Conservation (phyloP, 2,329 filamentous ascomycete species). For the Rutstroemia sydowiana region DNA sequence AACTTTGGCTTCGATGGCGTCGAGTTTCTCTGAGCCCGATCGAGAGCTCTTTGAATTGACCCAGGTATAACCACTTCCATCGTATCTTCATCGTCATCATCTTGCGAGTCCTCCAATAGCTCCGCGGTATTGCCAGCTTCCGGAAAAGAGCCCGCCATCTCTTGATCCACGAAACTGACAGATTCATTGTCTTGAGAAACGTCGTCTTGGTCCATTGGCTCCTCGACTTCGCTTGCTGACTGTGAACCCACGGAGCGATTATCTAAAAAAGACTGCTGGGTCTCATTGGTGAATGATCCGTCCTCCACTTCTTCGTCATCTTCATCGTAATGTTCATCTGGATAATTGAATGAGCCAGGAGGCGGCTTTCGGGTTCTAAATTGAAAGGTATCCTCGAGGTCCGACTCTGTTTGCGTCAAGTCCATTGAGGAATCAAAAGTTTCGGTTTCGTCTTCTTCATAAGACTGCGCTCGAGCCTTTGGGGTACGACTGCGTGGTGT, state of each 20-base stretch:
- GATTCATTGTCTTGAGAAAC: slow-evolving; percentile 67
- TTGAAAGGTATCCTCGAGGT: slow-evolving; percentile 31
- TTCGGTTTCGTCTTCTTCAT: slow-evolving; percentile 19
- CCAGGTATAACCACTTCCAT: slow-evolving; percentile 42
- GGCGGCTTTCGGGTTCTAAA: slow-evolving; percentile 37
- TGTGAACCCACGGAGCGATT: slow-evolving; percentile 79
- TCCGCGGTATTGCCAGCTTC: slow-evolving; percentile 70
- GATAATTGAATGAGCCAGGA: slow-evolving; percentile 74
- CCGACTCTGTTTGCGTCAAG: slow-evolving; percentile 27
- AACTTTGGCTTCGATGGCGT: slow-evolving; percentile 54
- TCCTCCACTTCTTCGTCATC: slow-evolving; percentile 46
- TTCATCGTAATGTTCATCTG: slow-evolving; percentile 46
- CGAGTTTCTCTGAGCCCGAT: slow-evolving; percentile 56
- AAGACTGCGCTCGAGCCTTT: slow-evolving; percentile 6
- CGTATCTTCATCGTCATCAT: slow-evolving; percentile 36
- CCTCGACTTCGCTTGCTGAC: slow-evolving; percentile 46
- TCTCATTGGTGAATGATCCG: slow-evolving; percentile 31
- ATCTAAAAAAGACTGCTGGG: slow-evolving; percentile 81
- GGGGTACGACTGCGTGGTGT: slow-evolving; percentile 32
- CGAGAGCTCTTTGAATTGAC: slow-evolving; percentile 54
- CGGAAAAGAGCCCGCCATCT: slow-evolving; percentile 72
- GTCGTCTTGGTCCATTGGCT: slow-evolving; percentile 57
- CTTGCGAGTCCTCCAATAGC: slow-evolving; percentile 49
- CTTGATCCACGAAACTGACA: slow-evolving; percentile 62
- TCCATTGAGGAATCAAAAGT: slow-evolving; percentile 34